Percentiles rank a stretch among this genome's conserved stretches.
Conservation (phyloP, 768 basidiomycete species). For the Paxillus ammoniavirescens region DNA sequence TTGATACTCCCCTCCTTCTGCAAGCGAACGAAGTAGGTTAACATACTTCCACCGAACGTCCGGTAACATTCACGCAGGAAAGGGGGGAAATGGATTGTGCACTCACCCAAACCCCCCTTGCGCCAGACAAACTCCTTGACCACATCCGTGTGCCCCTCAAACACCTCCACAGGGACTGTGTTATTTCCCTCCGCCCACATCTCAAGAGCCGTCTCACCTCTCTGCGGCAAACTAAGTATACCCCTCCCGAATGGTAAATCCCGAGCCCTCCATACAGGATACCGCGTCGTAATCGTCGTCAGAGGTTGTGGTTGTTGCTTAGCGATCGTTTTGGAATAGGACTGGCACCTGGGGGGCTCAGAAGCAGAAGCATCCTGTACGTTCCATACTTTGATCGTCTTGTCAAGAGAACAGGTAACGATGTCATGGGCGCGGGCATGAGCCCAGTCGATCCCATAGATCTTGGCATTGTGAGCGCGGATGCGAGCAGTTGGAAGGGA, state of each 20-base stretch:
- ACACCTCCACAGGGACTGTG: slow-evolving; percentile 57
- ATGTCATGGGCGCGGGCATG: slow-evolving; percentile 71
- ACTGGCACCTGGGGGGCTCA: slow-evolving; percentile 11
- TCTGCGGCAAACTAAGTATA: slow-evolving; percentile 82
- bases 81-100: not conserved
- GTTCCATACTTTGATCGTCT: slow-evolving; percentile 86
- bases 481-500: slow-evolving; percentile 77
- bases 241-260: slow-evolving; percentile 91
- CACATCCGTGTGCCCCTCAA: slow-evolving; percentile 88
- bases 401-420: slow-evolving; percentile 93
- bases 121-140: slow-evolving; percentile 99
- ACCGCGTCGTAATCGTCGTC: slow-evolving; percentile 63
- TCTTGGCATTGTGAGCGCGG: slow-evolving; percentile 83
- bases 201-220: slow-evolving; percentile 74
- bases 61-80: not conserved
- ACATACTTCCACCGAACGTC: not conserved
- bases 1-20: slow-evolving; percentile 56
- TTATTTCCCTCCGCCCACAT: slow-evolving; percentile 59
- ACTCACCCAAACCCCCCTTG: slow-evolving; percentile 54
- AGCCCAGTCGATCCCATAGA: slow-evolving; percentile 98
- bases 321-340: slow-evolving; percentile 8
- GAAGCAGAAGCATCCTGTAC: slow-evolving; percentile 21
- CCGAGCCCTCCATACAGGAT: slow-evolving; percentile 94
- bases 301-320: slow-evolving; percentile 36
- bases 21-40: not conserved